phyloP scores from a whole-genome alignment of 768 basidiomycete species.

The Leccinum longicurvipes region DNA sequence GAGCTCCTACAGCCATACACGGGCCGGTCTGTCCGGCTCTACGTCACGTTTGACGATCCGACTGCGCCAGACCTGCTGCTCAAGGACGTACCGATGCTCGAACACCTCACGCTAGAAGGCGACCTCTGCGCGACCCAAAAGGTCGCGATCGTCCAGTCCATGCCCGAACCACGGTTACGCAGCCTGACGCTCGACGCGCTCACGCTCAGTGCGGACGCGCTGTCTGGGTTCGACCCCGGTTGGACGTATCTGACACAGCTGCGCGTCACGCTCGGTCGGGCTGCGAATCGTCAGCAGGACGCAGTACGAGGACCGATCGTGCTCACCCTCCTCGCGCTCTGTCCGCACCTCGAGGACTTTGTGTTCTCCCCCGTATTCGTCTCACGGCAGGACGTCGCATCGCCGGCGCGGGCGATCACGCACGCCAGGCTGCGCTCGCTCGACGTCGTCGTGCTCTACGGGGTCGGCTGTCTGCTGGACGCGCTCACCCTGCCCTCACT shows the following conservation, averaged over 20 bases:
- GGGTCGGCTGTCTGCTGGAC: slow-evolving; percentile 5
- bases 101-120: slow-evolving; percentile 15
- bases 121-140: slow-evolving; percentile 5
- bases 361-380: slow-evolving; percentile 6
- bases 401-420: slow-evolving; percentile 1
- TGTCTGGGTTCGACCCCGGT: slow-evolving; percentile 11
- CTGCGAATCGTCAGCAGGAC: background rate
- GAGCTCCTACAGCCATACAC: slow-evolving; percentile 21
- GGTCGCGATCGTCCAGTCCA: slow-evolving; percentile 9
- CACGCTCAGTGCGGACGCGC: background rate
- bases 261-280: slow-evolving; percentile 1
- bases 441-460: slow-evolving; percentile 6
- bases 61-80: slow-evolving; percentile 14
- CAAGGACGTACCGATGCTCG: slow-evolving; percentile 15
- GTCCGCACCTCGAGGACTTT: slow-evolving; percentile 17
- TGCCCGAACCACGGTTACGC: background rate
- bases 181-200: slow-evolving; percentile 12
- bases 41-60: slow-evolving; percentile 10
- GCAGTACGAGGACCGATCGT: background rate
- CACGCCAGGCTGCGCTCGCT: slow-evolving; percentile 13
- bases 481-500: slow-evolving; percentile 16
- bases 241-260: slow-evolving; percentile 17
- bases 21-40: slow-evolving; percentile 7
- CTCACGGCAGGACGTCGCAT: background rate
- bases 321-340: slow-evolving; percentile 16